These are phyloP conservation scores for Balansia obtecta DNA, from an alignment of 2,329 filamentous ascomycete species.

Conservation along the genomic window DNA sequence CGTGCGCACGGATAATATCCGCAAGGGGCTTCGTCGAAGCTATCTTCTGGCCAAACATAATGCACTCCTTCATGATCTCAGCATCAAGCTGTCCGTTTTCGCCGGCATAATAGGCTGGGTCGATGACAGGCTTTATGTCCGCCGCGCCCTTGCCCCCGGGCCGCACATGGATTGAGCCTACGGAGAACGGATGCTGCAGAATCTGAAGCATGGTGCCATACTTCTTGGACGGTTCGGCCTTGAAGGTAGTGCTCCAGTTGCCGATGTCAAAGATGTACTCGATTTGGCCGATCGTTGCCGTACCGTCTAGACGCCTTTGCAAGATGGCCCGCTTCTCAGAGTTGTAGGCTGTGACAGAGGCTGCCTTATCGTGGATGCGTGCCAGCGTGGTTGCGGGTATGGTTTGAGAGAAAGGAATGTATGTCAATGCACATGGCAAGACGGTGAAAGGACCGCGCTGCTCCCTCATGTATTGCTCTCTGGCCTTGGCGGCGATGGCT, in stretches of 20 bases:
- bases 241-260: slow-evolving; percentile 30
- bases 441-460: slow-evolving; percentile 24
- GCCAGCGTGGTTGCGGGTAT: slow-evolving; percentile 14
- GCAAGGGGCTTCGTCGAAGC: slow-evolving; percentile 23
- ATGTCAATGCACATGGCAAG: slow-evolving; percentile 28
- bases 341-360: slow-evolving; percentile 10
- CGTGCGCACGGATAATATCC: slow-evolving; percentile 21
- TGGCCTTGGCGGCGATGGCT: slow-evolving; percentile 17
- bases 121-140: slow-evolving; percentile 22
- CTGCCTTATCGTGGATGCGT: slow-evolving; percentile 10
- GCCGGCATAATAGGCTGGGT: slow-evolving; percentile 29
- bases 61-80: slow-evolving; percentile 28
- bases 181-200: slow-evolving; percentile 38
- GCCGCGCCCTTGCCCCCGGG: slow-evolving; percentile 9
- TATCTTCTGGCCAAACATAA: slow-evolving; percentile 27
- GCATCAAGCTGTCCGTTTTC: slow-evolving; percentile 27
- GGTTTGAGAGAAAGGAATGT: slow-evolving; percentile 27
- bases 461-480: slow-evolving; percentile 18
- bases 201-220: slow-evolving; percentile 37
- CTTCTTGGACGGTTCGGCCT: slow-evolving; percentile 22
- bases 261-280: slow-evolving; percentile 37
- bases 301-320: slow-evolving; percentile 18
- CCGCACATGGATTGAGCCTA: slow-evolving; percentile 33
- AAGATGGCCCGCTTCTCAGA: slow-evolving; percentile 18
- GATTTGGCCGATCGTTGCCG: slow-evolving; percentile 27